Conservation (phyloP, 2,329 filamentous ascomycete species). For the Pyricularia sp. region DNA sequence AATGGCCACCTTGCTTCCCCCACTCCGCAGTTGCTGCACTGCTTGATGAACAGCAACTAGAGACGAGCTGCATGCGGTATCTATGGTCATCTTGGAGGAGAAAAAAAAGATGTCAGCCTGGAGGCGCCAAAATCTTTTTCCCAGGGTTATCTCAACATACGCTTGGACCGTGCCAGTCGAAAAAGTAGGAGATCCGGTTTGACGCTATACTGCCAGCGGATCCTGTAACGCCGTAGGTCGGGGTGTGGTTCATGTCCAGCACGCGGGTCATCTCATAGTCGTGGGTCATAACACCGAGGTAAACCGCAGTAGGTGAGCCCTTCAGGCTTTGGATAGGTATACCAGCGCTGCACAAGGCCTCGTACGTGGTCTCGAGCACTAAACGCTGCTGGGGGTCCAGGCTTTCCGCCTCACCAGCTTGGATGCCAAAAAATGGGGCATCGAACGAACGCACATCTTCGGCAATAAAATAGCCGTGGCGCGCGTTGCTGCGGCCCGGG, state of each 20-base stretch:
- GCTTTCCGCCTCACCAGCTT: constrained; percentile 24
- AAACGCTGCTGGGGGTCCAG: constrained; percentile 10
- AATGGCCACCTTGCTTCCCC: constrained; percentile 29
- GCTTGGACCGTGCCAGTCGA: constrained; percentile 28
- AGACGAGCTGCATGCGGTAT: constrained; percentile 1
- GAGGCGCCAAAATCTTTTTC: too few species aligned
- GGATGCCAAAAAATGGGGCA: constrained; percentile 27
- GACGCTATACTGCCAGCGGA: constrained; percentile 28
- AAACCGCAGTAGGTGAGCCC: constrained; percentile 26
- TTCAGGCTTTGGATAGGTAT: constrained; percentile 19
- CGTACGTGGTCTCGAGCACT: constrained; percentile 25
- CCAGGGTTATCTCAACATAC: background rate
- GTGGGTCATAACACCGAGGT: constrained; percentile 18
- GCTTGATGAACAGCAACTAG: constrained; percentile 1
- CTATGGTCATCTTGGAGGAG: background rate
- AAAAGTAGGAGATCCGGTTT: constrained; percentile 28
- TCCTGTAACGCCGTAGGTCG: constrained; percentile 31
- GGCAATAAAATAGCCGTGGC: constrained; percentile 21
- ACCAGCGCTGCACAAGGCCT: constrained; percentile 25
- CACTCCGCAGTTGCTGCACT: constrained; percentile 20
- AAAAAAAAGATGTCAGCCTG: too few species aligned
- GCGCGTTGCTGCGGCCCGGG: constrained; percentile 21
- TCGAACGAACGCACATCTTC: constrained; percentile 22
- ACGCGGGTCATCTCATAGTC: too few species aligned
- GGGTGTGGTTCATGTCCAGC: too few species aligned